Conservation (phyloP, 306 rosid species). For the Dryas alaskensis region DNA sequence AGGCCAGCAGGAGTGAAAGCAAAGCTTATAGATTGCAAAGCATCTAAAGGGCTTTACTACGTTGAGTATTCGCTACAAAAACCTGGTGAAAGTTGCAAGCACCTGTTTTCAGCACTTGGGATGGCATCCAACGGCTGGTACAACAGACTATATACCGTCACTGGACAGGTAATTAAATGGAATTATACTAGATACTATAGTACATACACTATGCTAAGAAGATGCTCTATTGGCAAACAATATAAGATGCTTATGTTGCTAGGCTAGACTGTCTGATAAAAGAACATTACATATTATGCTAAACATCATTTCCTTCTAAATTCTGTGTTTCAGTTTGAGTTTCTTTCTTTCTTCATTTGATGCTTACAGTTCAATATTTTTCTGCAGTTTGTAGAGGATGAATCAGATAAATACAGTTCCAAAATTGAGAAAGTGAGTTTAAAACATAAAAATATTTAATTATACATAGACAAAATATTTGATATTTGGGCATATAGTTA, state of each 20-base stretch:
- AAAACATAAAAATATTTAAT: not conserved
- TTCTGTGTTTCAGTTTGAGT: not conserved
- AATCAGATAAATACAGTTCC: constrained; percentile 57
- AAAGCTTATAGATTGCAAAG: constrained; percentile 61
- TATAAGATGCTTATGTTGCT: no score
- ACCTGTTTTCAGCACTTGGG: constrained; percentile 76
- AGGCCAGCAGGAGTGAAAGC: constrained; percentile 87
- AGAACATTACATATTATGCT: not conserved
- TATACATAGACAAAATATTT: no score
- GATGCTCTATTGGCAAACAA: no score
- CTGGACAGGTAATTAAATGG: constrained; percentile 69
- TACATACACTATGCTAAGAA: no score
- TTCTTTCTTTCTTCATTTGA: not conserved
- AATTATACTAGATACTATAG: no score
- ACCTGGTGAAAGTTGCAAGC: constrained; percentile 72
- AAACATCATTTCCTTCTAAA: not conserved
- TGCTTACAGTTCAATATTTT: constrained; percentile 6
- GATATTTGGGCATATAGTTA: not conserved
- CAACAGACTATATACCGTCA: constrained; percentile 79
- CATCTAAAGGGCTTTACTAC: constrained; percentile 74
- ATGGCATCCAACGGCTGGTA: constrained; percentile 90
- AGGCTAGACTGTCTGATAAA: not conserved
- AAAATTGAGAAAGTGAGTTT: constrained; percentile 55
- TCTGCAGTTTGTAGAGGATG: constrained; percentile 70
- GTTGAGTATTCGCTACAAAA: constrained; percentile 70